phyloP scores from a whole-genome alignment of 768 basidiomycete genomes.

The Lactarius hatsudake region DNA sequence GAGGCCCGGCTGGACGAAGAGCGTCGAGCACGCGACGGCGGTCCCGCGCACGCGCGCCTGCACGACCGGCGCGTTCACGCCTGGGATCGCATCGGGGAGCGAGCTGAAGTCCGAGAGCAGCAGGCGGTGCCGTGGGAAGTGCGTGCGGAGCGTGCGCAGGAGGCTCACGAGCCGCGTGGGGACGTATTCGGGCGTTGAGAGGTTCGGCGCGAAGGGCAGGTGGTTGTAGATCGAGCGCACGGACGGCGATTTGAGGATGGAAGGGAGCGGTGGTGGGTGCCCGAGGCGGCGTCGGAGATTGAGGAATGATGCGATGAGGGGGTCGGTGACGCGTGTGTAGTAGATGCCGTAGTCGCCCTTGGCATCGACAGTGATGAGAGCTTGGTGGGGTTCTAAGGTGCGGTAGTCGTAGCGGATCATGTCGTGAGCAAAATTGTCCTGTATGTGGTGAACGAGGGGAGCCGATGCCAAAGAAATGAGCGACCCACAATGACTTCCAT shows the following conservation, averaged over 20 bases:
- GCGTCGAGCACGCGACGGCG: conserved; percentile 85
- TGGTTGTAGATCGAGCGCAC: conserved; percentile 63
- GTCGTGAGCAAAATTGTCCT: conserved; percentile 98
- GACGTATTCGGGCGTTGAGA: conserved; percentile 84
- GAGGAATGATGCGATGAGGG: conserved; percentile 77
- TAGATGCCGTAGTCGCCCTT: conserved; percentile 80
- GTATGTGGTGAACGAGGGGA: not conserved
- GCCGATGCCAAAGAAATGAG: conserved; percentile 5
- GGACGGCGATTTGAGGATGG: conserved; percentile 51
- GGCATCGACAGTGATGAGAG: conserved; percentile 71
- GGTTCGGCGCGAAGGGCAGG: conserved; percentile 88
- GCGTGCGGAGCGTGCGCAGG: conserved; percentile 71
- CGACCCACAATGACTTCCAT: conserved; percentile 89
- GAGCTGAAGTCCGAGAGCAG: conserved; percentile 91
- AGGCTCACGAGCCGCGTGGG: conserved; percentile 89
- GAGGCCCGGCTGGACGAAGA: conserved; percentile 91
- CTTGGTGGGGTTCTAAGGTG: conserved; percentile 81
- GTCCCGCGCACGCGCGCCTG: conserved; percentile 86
- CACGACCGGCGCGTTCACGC: conserved; percentile 82
- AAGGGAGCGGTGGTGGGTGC: conserved; percentile 57
- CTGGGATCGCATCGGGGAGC: conserved; percentile 81
- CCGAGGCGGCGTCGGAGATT: conserved; percentile 57
- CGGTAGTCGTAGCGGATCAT: conserved; percentile 84
- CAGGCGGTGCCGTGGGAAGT: conserved; percentile 92
- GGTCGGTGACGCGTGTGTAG: conserved; percentile 83